A percentile compares a stretch with the other conserved stretches of the same genome.
Conservation (phyloP, 176 grass and related monocot species). For the Rhynchospora breviuscula region DNA sequence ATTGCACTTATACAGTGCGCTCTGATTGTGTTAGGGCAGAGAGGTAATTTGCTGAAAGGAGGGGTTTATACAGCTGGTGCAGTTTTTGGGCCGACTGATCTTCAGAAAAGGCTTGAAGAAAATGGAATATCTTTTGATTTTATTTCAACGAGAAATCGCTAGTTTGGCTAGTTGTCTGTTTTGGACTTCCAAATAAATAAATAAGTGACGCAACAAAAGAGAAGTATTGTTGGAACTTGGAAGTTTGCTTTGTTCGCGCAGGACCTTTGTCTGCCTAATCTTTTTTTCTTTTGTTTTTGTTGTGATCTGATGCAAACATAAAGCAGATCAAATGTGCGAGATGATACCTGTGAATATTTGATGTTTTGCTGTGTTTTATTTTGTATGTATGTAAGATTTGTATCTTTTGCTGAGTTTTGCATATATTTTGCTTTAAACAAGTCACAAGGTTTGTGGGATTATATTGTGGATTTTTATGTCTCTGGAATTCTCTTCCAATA, state of each 20-base stretch:
- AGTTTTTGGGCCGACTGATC: constrained; percentile 70
- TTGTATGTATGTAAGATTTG: not conserved
- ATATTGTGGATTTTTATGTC: not conserved
- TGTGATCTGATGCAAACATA: not conserved
- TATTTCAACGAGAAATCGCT: constrained; percentile 28
- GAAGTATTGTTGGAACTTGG: not conserved
- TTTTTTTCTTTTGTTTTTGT: not conserved
- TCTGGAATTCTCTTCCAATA: not conserved
- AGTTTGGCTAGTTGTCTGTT: not conserved
- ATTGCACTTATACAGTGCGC: constrained; percentile 75
- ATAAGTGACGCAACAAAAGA: not conserved
- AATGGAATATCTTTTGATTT: constrained; percentile 69
- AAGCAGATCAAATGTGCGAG: not conserved
- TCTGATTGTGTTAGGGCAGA: constrained; percentile 56
- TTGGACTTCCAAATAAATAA: constrained; percentile 2
- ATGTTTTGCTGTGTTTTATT: not conserved
- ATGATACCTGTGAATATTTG: not conserved
- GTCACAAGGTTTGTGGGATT: not conserved
- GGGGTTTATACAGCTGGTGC: constrained; percentile 57
- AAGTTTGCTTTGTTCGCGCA: not conserved
- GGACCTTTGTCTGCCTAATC: not conserved
- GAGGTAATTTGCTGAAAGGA: constrained; percentile 57
- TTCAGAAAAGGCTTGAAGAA: constrained; percentile 60
- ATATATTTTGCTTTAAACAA: not conserved
- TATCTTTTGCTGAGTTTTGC: not conserved